Percentiles rank a stretch among this genome's conserved stretches.
Evolutionary conservation across 106 monocot genomes (phyloP).

Genomic region (Chionographis japonica): DNA sequence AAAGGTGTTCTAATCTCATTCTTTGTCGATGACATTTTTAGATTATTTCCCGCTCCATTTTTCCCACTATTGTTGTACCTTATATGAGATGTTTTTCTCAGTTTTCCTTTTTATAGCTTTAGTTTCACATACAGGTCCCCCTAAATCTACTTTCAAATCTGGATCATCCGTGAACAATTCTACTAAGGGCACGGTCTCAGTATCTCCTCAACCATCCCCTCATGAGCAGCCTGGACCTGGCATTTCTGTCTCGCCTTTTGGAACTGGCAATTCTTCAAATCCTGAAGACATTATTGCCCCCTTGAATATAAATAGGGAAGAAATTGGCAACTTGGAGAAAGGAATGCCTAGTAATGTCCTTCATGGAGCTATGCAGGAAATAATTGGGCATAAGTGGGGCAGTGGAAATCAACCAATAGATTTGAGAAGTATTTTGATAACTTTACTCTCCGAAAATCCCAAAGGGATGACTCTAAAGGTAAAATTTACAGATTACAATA

Average conservation of each 20-base stretch:
- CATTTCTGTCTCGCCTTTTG: conserved; percentile 27
- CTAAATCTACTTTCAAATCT: conserved; percentile 50
- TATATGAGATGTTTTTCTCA: background rate
- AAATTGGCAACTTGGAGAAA: conserved; percentile 45
- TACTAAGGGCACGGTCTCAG: conserved; percentile 27
- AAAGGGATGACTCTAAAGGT: conserved; percentile 91
- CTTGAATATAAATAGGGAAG: conserved; percentile 37
- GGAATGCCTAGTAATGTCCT: conserved; percentile 22
- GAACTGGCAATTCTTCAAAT: conserved; percentile 20
- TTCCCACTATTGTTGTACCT: background rate
- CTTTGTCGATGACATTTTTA: background rate
- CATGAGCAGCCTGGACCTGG: conserved; percentile 36
- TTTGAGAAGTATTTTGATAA: conserved; percentile 45
- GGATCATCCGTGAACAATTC: conserved; percentile 26
- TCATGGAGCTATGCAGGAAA: conserved; percentile 16
- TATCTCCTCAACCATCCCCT: conserved; percentile 48
- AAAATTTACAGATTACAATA: conserved; percentile 2
- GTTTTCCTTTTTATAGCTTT: conserved; percentile 17
- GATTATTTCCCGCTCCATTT: background rate
- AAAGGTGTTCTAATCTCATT: conserved; percentile 23
- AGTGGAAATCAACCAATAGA: conserved; percentile 31
- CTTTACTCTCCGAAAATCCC: conserved; percentile 51
- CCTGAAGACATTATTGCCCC: conserved; percentile 36
- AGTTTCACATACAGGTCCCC: conserved; percentile 36
- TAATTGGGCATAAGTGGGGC: conserved; percentile 9